Base-by-base conservation (phyloP, 2,329 filamentous ascomycete species). In the Cytospora paraplurivora region DNA sequence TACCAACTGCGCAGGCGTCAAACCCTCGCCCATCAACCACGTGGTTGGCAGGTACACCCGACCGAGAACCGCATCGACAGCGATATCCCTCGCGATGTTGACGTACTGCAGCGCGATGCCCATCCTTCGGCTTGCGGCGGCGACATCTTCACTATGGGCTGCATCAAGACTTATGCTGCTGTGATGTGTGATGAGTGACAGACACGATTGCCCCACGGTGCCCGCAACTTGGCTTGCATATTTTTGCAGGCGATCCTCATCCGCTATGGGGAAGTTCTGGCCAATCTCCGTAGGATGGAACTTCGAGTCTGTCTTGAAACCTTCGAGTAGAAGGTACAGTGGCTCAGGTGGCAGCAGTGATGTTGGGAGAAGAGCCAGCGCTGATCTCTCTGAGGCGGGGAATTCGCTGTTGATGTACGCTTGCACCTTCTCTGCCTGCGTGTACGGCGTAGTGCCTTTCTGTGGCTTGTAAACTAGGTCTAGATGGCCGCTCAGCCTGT, bases 1-100 rank as follows among this genome's bases (percentile, higher is more conserved):
- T 0, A 90, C 70, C 4, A 89, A 79, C n/a, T 82, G 77, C 53
- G 81, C 74, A 0, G 85, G 81, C 0, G 78, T 80, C 27, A 90
- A 69, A 1, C 80, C 81, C 59, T 81, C 81, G 59, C 86, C 82
- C 47, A 80, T 77, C 1, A 92, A 76, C 89, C 89, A 92, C 0
- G 76, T 75, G 0, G 78, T 77, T 0, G 90, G 90, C 5, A 92
- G 75, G 71, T 93, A 93, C 7, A 91, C 88, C 7, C 90, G 82
- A 1, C 81, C 80, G 41, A 90, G 85, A 15, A 77, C 75, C 0
- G 89, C 87, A 69, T 92, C 90, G 3, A 86, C 85, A 4, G 77
- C 74, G n/a, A 92, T 86, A 69, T 93, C 90, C 27, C 90, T 85
- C 3, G 88, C 87, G 66, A 93, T 91, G 70, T 92, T 93, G 69